A percentile compares a stretch with the other conserved stretches of the same genome.
Conservation (phyloP, 371 early-diverging fungal species). For the Mucor irregularis region DNA sequence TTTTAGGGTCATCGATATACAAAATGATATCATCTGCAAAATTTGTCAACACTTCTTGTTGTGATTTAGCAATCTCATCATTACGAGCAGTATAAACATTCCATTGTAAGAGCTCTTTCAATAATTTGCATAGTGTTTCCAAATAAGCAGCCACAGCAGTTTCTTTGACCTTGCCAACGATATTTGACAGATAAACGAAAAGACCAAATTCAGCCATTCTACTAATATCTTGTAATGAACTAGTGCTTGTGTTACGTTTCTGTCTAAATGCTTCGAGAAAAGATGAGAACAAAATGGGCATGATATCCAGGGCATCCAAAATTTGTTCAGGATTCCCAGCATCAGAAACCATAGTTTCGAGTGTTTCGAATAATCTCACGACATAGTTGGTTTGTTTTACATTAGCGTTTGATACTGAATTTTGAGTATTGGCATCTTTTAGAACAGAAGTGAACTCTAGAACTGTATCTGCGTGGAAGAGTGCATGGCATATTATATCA, state of each 20-base stretch:
- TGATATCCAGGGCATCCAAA: slow-evolving; percentile 33
- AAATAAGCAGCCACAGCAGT: slow-evolving; percentile 13
- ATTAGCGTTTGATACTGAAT: background rate
- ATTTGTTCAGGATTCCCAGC: slow-evolving; percentile 12
- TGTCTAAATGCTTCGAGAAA: slow-evolving; percentile 37
- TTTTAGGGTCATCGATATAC: slow-evolving; percentile 14
- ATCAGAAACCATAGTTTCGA: slow-evolving; percentile 16
- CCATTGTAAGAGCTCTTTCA: slow-evolving; percentile 28
- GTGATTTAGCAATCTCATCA: slow-evolving; percentile 33
- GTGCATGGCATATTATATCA: slow-evolving; percentile 25
- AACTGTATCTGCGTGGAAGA: slow-evolving; percentile 46
- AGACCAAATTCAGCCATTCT: slow-evolving; percentile 46
- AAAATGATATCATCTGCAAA: slow-evolving; percentile 22
- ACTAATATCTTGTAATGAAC: slow-evolving; percentile 30
- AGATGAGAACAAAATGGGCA: slow-evolving; percentile 26
- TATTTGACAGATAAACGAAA: slow-evolving; percentile 26
- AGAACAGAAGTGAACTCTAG: slow-evolving; percentile 43
- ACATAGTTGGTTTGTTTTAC: slow-evolving; percentile 33
- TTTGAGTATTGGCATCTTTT: slow-evolving; percentile 13
- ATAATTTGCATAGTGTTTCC: slow-evolving; percentile 15
- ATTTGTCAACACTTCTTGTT: slow-evolving; percentile 18
- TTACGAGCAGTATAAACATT: slow-evolving; percentile 38
- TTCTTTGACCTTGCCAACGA: slow-evolving; percentile 6
- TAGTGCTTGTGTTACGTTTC: slow-evolving; percentile 26
- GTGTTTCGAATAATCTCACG: slow-evolving; percentile 40